phyloP scores from a whole-genome alignment of 441 rosid species.

The Raphanus hybrid region DNA sequence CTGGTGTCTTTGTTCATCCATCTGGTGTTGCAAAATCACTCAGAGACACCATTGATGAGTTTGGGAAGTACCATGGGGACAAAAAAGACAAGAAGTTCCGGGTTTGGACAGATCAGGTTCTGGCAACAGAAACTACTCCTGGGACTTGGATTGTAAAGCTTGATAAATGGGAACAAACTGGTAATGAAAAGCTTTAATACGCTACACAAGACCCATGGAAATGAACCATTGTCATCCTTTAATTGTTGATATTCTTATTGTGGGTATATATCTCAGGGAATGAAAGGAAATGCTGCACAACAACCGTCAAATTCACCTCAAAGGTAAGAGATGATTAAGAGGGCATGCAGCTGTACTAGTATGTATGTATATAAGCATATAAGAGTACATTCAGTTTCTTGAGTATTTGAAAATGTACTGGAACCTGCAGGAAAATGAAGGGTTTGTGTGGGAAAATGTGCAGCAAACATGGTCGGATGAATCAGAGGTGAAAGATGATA shows the following conservation, averaged over 20 bases:
- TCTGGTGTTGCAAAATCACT: conserved; percentile 71
- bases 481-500: conserved; percentile 48
- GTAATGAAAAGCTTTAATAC: conserved; percentile 46
- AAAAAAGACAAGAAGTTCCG: conserved; percentile 67
- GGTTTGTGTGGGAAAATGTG: conserved; percentile 51
- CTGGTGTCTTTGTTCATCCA: conserved; percentile 68
- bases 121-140: conserved; percentile 55
- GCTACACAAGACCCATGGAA: not conserved
- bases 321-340: conserved; percentile 50
- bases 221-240: not conserved
- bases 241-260: not conserved
- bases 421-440: conserved; percentile 43
- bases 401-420: not conserved
- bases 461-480: conserved; percentile 74
- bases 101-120: conserved; percentile 82
- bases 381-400: not conserved
- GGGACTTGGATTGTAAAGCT: conserved; percentile 73
- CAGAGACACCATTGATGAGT: conserved; percentile 52
- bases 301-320: conserved; percentile 47
- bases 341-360: not conserved
- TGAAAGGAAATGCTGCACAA: conserved; percentile 54
- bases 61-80: conserved; percentile 70
- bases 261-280: conserved; percentile 49
- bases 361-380: not conserved
- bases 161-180: conserved; percentile 71